phyloP scores from a whole-genome alignment of 305 asterid genomes.

The Rubia peregrina region DNA sequence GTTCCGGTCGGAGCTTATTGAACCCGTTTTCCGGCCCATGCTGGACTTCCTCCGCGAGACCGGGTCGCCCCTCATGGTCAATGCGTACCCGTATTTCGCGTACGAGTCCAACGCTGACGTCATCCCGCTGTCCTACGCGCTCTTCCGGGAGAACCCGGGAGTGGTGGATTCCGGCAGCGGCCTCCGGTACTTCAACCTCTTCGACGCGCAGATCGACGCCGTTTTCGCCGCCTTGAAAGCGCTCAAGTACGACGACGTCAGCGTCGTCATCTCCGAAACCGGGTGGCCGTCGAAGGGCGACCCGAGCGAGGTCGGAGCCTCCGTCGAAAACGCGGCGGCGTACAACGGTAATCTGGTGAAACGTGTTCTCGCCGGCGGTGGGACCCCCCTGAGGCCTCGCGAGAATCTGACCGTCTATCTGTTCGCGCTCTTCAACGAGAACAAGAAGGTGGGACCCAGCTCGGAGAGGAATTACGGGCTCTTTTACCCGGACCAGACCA shows the following conservation, averaged over 20 bases:
- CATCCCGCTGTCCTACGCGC: conserved; percentile 71
- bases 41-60: conserved; percentile 67
- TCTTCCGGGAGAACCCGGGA: conserved; percentile 68
- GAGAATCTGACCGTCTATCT: conserved; percentile 57
- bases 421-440: conserved; percentile 90
- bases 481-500: conserved; percentile 59
- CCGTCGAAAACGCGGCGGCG: conserved; percentile 70
- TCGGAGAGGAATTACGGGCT: conserved; percentile 85
- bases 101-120: conserved; percentile 82
- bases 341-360: conserved; percentile 69
- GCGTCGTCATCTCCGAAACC: conserved; percentile 57
- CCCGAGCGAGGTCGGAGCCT: conserved; percentile 61
- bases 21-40: conserved; percentile 63
- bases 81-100: conserved; percentile 80
- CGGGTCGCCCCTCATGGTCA: conserved; percentile 69
- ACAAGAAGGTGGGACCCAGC: conserved; percentile 63
- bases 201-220: conserved; percentile 95
- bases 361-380: conserved; percentile 64
- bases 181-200: conserved; percentile 54
- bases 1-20: conserved; percentile 62
- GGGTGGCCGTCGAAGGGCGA: conserved; percentile 99
- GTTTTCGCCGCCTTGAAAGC: conserved; percentile 79
- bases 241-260: conserved; percentile 54
- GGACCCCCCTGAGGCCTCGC: conserved; percentile 70
- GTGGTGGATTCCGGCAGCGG: conserved; percentile 70